Conservation (phyloP, 1,284 basidiomycete genomes). For the Sanghuangporus weigelae region DNA sequence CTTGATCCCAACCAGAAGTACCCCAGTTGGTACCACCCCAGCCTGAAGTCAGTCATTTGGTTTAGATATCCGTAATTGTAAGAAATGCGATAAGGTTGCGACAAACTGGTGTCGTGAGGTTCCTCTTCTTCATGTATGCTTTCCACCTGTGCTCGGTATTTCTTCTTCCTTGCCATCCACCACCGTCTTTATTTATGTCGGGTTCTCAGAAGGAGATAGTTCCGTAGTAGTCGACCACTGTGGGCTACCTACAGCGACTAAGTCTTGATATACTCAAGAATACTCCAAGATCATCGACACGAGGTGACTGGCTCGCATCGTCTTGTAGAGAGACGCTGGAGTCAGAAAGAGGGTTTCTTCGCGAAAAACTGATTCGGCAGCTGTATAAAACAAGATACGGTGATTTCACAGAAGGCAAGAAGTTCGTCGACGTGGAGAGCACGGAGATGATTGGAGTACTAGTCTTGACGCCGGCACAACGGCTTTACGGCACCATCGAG, state of each 20-base stretch:
- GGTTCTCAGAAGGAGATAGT: neutral
- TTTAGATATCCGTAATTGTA: neutral
- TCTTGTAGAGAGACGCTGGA: neutral
- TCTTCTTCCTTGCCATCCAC: slow-evolving; percentile 1
- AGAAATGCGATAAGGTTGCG: neutral
- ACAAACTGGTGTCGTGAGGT: neutral
- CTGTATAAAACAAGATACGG: neutral
- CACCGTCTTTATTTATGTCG: neutral
- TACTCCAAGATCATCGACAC: neutral
- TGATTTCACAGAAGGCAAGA: neutral
- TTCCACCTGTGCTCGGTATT: slow-evolving; percentile 7
- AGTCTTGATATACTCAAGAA: neutral
- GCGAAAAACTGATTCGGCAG: neutral
- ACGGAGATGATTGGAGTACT: neutral
- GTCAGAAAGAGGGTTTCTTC: neutral
- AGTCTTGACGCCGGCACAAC: neutral
- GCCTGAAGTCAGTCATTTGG: neutral
- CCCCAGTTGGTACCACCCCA: neutral
- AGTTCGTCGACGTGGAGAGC: neutral
- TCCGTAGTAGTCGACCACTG: neutral
- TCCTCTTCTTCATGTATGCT: neutral
- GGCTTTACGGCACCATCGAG: neutral
- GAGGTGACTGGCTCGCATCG: neutral
- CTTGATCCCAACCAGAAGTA: neutral
- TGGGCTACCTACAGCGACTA: neutral